Conservation (phyloP, 768 basidiomycete genomes). For the Leccinum boreale region DNA sequence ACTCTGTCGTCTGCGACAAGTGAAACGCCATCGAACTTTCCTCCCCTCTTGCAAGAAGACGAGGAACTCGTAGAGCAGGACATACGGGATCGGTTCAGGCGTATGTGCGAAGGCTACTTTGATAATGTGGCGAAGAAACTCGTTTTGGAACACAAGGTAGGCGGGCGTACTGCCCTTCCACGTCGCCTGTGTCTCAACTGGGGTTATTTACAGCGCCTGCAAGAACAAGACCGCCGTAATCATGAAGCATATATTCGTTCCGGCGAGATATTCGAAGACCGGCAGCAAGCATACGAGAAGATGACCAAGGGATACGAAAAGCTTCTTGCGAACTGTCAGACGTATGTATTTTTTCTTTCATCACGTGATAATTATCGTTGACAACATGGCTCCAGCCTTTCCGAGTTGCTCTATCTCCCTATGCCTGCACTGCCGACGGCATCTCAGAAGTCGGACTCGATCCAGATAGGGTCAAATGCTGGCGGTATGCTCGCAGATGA, state of each 20-base stretch:
- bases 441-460: slow-evolving; percentile 78
- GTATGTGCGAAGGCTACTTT: slow-evolving; percentile 92
- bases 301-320: slow-evolving; percentile 98
- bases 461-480: slow-evolving; percentile 59
- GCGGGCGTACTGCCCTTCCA: slow-evolving; percentile 13
- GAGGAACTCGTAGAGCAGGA: slow-evolving; percentile 84
- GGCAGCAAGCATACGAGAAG: slow-evolving; percentile 98
- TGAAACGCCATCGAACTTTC: slow-evolving; percentile 38
- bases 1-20: slow-evolving; percentile 43
- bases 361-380: neutral
- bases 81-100: slow-evolving; percentile 82
- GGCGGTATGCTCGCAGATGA: slow-evolving; percentile 48
- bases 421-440: slow-evolving; percentile 82
- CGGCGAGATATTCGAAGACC: slow-evolving; percentile 98
- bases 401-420: slow-evolving; percentile 83
- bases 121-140: slow-evolving; percentile 90
- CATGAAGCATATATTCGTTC: slow-evolving; percentile 99
- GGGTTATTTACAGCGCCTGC: slow-evolving; percentile 61
- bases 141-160: slow-evolving; percentile 84
- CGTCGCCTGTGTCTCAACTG: neutral
- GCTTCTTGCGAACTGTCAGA: slow-evolving; percentile 82
- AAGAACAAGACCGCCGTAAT: slow-evolving; percentile 95
- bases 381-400: slow-evolving; percentile 52
- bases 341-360: slow-evolving; percentile 44
- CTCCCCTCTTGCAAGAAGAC: slow-evolving; percentile 44